Evolutionary conservation across 495 filamentous ascomycete genomes (phyloP), one percentile per base, ranked within the genome.

Genomic region (Podospora pseudopauciseta): DNA sequence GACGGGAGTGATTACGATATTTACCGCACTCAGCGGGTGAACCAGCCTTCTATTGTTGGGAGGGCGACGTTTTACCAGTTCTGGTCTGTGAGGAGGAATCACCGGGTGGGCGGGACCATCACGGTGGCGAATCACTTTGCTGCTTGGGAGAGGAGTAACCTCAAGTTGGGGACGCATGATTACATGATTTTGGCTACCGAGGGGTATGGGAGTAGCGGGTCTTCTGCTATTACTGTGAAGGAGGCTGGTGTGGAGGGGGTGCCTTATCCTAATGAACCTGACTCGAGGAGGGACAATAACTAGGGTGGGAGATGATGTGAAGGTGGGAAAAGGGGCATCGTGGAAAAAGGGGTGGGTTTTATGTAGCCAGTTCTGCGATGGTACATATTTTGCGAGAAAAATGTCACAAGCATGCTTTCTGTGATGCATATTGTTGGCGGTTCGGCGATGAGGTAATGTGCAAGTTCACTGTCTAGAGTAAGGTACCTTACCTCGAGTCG

Each of bases 1-100:
- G 88, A 90, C 76, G 87, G 86, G 26, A 74, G 76, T 15, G 84
- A 78, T 9, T 89, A 89, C 77, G 81, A 87, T 32, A 84, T 89
- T 78, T 87, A 85, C 78, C 78, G 80, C 67, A 74, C 81, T 61
- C 79, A 80, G 59, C 84, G 84, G 9, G 74, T 74, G 68, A 84
- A 89, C 73, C 79, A 85, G 71, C 85, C 87, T 16, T 85, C 81
- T 6, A 87, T 89, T 67, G 65, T 78, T 2, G 87, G 87, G 19
- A 87, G 85, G 18, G 71, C 79, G 4, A 89, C 84, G 61, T 89
- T 89, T 73, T 75, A 78, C 66, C 88, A 90, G 80, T 89, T 80
- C 77, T 87, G 85, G 81, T 87, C 86, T 4, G 82, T 87, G 65
- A 76, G 81, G 18, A 70, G 73, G 64, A 80, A 80, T 73, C 76